A percentile compares a stretch with the other conserved stretches of the same genome.
Evolutionary conservation across 495 filamentous ascomycete genomes (phyloP).

Genomic region (Astrothelium subdiscretum): DNA sequence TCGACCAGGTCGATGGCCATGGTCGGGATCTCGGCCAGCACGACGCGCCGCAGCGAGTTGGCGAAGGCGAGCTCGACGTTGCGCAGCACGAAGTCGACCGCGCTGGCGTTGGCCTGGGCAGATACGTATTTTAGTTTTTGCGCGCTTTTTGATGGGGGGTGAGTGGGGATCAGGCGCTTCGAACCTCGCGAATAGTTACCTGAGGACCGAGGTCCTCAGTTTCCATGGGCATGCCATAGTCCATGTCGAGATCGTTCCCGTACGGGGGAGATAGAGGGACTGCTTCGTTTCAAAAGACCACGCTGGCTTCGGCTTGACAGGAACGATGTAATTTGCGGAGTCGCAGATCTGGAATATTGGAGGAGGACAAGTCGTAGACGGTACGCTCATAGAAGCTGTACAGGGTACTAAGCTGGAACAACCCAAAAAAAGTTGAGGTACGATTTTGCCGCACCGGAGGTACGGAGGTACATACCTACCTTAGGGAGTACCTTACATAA

Average conservation of each 20-base stretch:
- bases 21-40: constrained; percentile 90
- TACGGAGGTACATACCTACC: too few species aligned
- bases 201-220: constrained; percentile 7
- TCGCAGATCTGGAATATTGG: too few species aligned
- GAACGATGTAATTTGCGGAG: too few species aligned
- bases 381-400: too few species aligned
- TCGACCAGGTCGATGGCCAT: constrained; percentile 92
- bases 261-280: neutral
- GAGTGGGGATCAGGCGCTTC: neutral
- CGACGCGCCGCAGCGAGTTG: constrained; percentile 83
- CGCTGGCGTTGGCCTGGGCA: constrained; percentile 49
- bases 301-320: too few species aligned
- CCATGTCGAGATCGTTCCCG: neutral
- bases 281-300: neutral
- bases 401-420: too few species aligned
- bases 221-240: constrained; percentile 9
- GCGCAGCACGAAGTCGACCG: constrained; percentile 71
- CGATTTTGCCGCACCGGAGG: too few species aligned
- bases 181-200: constrained; percentile 12
- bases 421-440: too few species aligned
- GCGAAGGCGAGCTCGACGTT: constrained; percentile 79
- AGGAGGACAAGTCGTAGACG: too few species aligned
- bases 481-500: too few species aligned
- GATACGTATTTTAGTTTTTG: neutral
- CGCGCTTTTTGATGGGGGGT: too few species aligned